These are phyloP conservation scores for Sarcomyxa edulis DNA, from an alignment of 768 basidiomycete genomes.

Conservation along the genomic window DNA sequence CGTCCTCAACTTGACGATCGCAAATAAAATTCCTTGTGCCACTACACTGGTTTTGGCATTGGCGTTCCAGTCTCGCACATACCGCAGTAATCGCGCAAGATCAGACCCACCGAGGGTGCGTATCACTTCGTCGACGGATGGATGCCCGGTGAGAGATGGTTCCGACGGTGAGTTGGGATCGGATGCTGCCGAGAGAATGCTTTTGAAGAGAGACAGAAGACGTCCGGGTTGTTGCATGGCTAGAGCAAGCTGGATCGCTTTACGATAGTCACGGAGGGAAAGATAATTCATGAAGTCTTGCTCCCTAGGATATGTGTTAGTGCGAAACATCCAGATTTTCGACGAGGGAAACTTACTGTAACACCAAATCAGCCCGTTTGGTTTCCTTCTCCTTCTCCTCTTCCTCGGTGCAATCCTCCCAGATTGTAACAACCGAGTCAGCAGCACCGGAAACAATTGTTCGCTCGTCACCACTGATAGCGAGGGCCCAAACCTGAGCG, in stretches of 20 bases:
- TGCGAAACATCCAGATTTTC: background rate
- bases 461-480: slow-evolving; percentile 73
- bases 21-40: slow-evolving; percentile 80
- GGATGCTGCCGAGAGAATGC: slow-evolving; percentile 33
- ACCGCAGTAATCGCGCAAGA: slow-evolving; percentile 74
- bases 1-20: slow-evolving; percentile 71
- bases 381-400: slow-evolving; percentile 70
- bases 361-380: slow-evolving; percentile 66
- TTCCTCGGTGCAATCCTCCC: slow-evolving; percentile 92
- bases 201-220: slow-evolving; percentile 72
- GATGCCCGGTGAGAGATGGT: slow-evolving; percentile 57
- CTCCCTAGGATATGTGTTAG: slow-evolving; percentile 52
- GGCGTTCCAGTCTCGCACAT: slow-evolving; percentile 93
- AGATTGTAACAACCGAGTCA: slow-evolving; percentile 93
- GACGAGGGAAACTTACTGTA: slow-evolving; percentile 55
- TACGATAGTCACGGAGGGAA: slow-evolving; percentile 80
- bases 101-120: slow-evolving; percentile 66
- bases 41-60: slow-evolving; percentile 80
- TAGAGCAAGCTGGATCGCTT: slow-evolving; percentile 88
- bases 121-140: slow-evolving; percentile 78
- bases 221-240: slow-evolving; percentile 92
- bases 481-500: slow-evolving; percentile 92
- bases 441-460: slow-evolving; percentile 92
- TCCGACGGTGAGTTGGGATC: slow-evolving; percentile 14
- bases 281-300: slow-evolving; percentile 95